Evolutionary conservation across 164 flowering plant genomes (phyloP).

Genomic region (Protea cynaroides): DNA sequence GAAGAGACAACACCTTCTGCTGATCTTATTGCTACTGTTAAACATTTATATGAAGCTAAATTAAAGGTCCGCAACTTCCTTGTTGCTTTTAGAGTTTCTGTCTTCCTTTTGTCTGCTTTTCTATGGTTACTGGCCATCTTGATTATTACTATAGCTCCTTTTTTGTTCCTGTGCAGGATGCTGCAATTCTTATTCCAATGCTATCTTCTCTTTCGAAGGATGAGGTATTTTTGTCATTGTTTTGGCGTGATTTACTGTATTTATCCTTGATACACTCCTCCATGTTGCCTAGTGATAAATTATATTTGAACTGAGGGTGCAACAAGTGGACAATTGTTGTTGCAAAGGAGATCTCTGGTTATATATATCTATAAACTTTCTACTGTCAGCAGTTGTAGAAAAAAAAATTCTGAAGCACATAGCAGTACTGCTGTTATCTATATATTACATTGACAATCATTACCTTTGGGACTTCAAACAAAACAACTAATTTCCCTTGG

Average conservation of each 20-base stretch:
- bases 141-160: slow-evolving; percentile 5
- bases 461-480: neutral
- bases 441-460: neutral
- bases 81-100: neutral
- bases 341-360: neutral
- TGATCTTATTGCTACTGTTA: slow-evolving; percentile 73
- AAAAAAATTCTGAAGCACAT: neutral
- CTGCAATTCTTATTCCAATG: slow-evolving; percentile 85
- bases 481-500: neutral
- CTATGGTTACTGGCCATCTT: slow-evolving; percentile 5
- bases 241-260: neutral
- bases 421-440: neutral
- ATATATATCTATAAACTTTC: neutral
- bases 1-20: slow-evolving; percentile 72
- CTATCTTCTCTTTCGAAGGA: slow-evolving; percentile 77
- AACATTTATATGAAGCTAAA: slow-evolving; percentile 86
- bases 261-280: neutral
- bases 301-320: neutral
- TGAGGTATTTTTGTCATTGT: slow-evolving; percentile 45
- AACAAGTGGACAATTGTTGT: neutral
- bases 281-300: neutral
- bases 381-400: no score
- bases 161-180: slow-evolving; percentile 64
- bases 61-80: slow-evolving; percentile 52
- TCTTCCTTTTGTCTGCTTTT: neutral